Conservation (phyloP, 2,329 filamentous ascomycete species). For the Claviceps spartinae region DNA sequence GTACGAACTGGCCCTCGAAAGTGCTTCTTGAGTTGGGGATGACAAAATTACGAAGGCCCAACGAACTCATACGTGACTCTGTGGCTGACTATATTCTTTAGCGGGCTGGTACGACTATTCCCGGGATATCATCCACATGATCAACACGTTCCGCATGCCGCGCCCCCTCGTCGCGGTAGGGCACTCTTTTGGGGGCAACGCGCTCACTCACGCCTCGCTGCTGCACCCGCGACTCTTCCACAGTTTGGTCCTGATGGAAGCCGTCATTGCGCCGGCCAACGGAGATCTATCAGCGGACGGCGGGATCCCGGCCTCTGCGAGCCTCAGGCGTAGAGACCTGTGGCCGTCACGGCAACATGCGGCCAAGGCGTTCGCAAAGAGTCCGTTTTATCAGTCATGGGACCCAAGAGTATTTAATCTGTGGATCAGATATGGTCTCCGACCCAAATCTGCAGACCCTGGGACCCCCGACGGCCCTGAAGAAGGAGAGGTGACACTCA, state of each 20-base stretch:
- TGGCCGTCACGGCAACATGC: conserved; percentile 71
- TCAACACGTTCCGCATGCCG: conserved; percentile 71
- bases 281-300: conserved; percentile 10
- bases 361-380: conserved; percentile 49
- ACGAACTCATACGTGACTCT: background rate
- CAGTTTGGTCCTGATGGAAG: conserved; percentile 68
- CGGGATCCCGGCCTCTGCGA: conserved; percentile 40
- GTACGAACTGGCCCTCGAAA: conserved; percentile 30
- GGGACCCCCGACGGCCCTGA: background rate
- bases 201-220: conserved; percentile 57
- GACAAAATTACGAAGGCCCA: no score
- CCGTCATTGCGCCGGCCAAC: conserved; percentile 46
- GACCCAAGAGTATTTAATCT: conserved; percentile 61
- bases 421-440: conserved; percentile 53
- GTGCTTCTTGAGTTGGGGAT: background rate
- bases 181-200: conserved; percentile 75
- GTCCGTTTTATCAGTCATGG: conserved; percentile 65
- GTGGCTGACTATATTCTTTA: conserved; percentile 18
- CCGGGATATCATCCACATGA: conserved; percentile 70
- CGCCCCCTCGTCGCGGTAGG: conserved; percentile 74
- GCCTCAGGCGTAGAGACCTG: conserved; percentile 58
- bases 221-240: conserved; percentile 72
- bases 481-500: conserved; percentile 48
- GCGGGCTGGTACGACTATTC: conserved; percentile 78
- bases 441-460: conserved; percentile 34